phyloP scores from a whole-genome alignment of 441 rosid species.

The Heliophila coronopifolia region DNA sequence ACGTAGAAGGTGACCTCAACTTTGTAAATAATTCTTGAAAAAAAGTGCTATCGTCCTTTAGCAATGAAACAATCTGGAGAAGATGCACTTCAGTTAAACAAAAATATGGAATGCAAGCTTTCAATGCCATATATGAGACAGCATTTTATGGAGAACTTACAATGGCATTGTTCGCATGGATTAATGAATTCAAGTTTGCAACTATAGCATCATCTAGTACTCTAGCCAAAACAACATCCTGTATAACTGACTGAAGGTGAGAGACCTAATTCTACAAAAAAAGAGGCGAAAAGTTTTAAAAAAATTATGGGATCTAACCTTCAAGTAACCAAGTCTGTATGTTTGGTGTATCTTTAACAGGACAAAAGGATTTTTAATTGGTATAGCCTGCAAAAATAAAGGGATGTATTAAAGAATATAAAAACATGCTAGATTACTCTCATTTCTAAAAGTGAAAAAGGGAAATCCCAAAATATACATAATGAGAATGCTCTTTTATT shows the following conservation, averaged over 20 bases:
- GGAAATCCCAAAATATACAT: not conserved
- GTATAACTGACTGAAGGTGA: slow-evolving; percentile 33
- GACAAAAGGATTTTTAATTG: slow-evolving; percentile 73
- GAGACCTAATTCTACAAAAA: slow-evolving; percentile 21
- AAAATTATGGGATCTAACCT: slow-evolving; percentile 45
- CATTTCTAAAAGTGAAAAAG: slow-evolving; percentile 2
- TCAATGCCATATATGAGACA: slow-evolving; percentile 7
- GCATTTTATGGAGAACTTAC: slow-evolving; percentile 46
- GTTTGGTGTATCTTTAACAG: slow-evolving; percentile 97
- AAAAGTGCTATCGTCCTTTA: slow-evolving; percentile 89
- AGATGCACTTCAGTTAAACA: slow-evolving; percentile 20
- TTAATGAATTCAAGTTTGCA: slow-evolving; percentile 83
- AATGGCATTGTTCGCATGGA: slow-evolving; percentile 85
- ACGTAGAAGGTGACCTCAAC: slow-evolving; percentile 61
- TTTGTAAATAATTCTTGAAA: slow-evolving; percentile 89
- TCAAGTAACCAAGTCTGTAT: slow-evolving; percentile 89
- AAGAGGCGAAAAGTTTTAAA: not conserved
- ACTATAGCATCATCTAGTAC: slow-evolving; percentile 81
- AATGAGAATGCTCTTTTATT: not conserved
- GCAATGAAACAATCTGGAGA: slow-evolving; percentile 77
- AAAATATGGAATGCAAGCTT: slow-evolving; percentile 8
- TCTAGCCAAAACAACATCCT: slow-evolving; percentile 98
- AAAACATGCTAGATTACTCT: slow-evolving; percentile 1
- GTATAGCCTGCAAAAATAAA: slow-evolving; percentile 64
- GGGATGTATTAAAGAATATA: slow-evolving; percentile 7